Percentiles rank a stretch among this genome's conserved stretches.
These are phyloP conservation scores for Pestalotiopsis sp. DNA, from an alignment of 2,329 filamentous ascomycete genomes.

Conservation along the genomic window DNA sequence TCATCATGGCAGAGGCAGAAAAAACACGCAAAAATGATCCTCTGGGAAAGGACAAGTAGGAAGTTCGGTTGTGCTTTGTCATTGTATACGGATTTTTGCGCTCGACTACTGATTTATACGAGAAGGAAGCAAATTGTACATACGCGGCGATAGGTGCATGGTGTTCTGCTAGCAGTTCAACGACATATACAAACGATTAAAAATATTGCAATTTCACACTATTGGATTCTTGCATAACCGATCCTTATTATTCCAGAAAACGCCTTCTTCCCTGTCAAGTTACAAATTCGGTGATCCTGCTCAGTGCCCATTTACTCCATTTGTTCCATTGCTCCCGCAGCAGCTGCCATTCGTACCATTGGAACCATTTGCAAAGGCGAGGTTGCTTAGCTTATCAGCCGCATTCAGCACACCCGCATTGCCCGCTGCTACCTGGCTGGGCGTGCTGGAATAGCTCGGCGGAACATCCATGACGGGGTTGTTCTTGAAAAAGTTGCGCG, in stretches of 20 bases:
- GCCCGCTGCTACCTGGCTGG: constrained; percentile 56
- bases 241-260: too few relatives aligned
- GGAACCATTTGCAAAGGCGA: constrained; percentile 26
- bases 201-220: too few relatives aligned
- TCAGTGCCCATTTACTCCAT: constrained; percentile 15
- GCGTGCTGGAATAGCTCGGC: constrained; percentile 62
- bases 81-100: too few relatives aligned
- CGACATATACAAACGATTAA: too few relatives aligned
- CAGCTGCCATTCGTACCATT: constrained; percentile 16
- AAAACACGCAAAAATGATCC: neutral
- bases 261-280: too few relatives aligned
- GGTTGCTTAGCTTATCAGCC: constrained; percentile 30
- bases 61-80: neutral
- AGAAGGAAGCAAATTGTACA: too few relatives aligned
- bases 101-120: too few relatives aligned
- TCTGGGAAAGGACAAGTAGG: neutral
- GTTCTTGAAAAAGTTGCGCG: constrained; percentile 79
- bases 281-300: too few relatives aligned
- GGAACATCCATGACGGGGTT: constrained; percentile 84
- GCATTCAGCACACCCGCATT: constrained; percentile 34
- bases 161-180: too few relatives aligned
- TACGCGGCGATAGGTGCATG: too few relatives aligned
- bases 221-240: too few relatives aligned
- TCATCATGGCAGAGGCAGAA: neutral
- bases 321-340: constrained; percentile 16